Percentiles rank a stretch among this genome's conserved stretches.
Evolutionary conservation across 148 eudicot genomes (phyloP).

Genomic region (Vaccinium myrtillus): DNA sequence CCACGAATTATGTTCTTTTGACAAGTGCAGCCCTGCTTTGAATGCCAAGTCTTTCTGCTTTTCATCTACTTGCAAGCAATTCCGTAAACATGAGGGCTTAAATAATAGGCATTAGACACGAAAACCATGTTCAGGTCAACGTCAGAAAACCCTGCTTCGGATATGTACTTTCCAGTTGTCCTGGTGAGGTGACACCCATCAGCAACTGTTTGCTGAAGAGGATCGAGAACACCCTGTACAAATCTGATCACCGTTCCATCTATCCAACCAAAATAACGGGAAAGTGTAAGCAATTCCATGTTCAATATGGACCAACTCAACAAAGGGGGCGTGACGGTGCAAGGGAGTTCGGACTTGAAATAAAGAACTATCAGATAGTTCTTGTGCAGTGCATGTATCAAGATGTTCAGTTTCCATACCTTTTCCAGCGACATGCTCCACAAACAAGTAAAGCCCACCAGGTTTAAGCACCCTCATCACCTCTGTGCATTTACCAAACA

Average conservation of each 20-base stretch:
- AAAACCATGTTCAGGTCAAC: conserved; percentile 40
- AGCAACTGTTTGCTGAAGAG: conserved; percentile 68
- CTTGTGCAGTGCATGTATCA: neutral
- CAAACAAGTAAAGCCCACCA: conserved; percentile 74
- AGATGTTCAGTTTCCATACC: conserved; percentile 33
- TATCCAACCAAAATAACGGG: conserved; percentile 23
- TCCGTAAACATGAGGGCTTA: conserved; percentile 73
- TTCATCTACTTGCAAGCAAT: conserved; percentile 55
- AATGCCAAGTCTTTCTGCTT: neutral
- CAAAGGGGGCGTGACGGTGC: neutral
- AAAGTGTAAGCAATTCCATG: neutral
- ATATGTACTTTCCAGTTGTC: conserved; percentile 49
- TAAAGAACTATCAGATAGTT: neutral
- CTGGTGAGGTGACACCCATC: conserved; percentile 90
- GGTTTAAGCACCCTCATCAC: conserved; percentile 86
- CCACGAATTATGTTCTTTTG: neutral
- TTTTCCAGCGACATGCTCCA: conserved; percentile 88
- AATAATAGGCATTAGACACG: conserved; percentile 44
- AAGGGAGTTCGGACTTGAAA: neutral
- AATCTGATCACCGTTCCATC: conserved; percentile 66
- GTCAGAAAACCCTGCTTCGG: conserved; percentile 70
- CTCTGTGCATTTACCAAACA: conserved; percentile 40
- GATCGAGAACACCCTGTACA: conserved; percentile 59
- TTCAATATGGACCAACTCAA: neutral
- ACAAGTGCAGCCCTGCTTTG: neutral